Conservation (phyloP, 2,329 filamentous ascomycete genomes). For the Aspergillus floridensis region DNA sequence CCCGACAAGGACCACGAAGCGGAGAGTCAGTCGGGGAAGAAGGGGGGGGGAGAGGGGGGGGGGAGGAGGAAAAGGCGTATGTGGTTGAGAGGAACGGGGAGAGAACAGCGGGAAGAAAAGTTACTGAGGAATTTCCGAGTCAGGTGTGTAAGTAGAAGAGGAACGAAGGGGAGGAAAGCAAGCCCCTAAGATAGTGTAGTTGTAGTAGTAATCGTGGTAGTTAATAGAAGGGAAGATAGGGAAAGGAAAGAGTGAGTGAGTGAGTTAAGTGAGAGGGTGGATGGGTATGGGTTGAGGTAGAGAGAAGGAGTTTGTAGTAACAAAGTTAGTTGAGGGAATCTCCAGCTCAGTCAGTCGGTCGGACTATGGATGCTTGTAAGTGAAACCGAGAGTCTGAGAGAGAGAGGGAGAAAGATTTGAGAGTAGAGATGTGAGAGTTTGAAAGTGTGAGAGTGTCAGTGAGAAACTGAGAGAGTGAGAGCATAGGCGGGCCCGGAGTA, state of each 20-base stretch:
- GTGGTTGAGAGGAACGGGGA: constrained; percentile 1
- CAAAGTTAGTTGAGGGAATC: too few species aligned
- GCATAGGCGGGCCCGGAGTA: background rate
- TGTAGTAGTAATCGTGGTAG: too few species aligned
- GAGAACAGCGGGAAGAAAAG: constrained; percentile 10
- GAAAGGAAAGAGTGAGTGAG: too few species aligned
- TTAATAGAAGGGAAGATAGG: too few species aligned
- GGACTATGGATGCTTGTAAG: background rate
- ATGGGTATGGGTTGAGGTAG: too few species aligned
- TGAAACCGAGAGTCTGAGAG: background rate
- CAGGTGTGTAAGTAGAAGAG: constrained; percentile 3
- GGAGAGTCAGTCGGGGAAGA: constrained; percentile 1
- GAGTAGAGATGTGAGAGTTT: too few species aligned
- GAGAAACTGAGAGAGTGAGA: background rate
- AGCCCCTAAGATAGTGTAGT: constrained; percentile 4
- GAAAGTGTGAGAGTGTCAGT: too few species aligned
- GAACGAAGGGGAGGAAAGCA: constrained; percentile 9
- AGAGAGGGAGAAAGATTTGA: background rate
- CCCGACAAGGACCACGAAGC: constrained; percentile 2
- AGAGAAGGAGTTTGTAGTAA: too few species aligned
- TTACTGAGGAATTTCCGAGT: background rate
- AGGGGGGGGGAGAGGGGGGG: background rate
- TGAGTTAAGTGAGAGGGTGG: too few species aligned
- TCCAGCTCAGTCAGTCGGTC: too few species aligned
- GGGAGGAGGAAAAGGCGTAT: background rate